Base-by-base conservation (phyloP, 1,284 basidiomycete genomes). In the Ustilago esculenta region DNA sequence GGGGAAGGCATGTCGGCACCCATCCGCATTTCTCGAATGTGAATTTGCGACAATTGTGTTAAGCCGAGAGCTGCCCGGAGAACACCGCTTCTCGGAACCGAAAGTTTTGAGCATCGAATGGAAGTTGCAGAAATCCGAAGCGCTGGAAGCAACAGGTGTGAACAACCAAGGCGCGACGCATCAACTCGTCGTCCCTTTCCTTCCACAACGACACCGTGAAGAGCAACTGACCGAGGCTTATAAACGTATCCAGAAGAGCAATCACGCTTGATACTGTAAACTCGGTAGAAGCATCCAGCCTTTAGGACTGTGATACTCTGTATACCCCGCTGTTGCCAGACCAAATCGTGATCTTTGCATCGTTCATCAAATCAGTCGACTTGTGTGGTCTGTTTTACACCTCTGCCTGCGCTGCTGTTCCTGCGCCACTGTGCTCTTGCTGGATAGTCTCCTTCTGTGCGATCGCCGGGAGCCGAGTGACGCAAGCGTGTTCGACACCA, bases 321-420 rank as follows among this genome's bases (percentile, higher is more conserved):
- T 49, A 49, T 23, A 40, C 45, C 17, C 33, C 4, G 18, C 25
- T 27, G 32, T 43, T 30, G 18, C 9, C 30, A 30, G 27, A 35
- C 24, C 44, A n/a, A 45, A 24, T 5, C 34, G 34, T 53, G 45
- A 45, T 40, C 41, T 30, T 46, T 41, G 46, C 52, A 50, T 46
- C 37, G 18, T 33, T n/a, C 33, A 18, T 32, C 29, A 24, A 46
- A 24, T 24, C 25, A 7, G 37, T 48, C 40, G 50, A 23, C 25
- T 41, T 35, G 43, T 52, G 59, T 55, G 37, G 52, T 46, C 44
- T 63, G 52, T 46, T 20, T 44, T 34, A 36, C 35, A 36, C 33
- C 20, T 46, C 47, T 45, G 51, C 34, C 24, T 45, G 51, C 46
- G 44, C 42, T 25, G 30, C 29, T 49, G 41, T 39, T 33, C 34